A percentile compares a stretch with the other conserved stretches of the same genome.
Conservation (phyloP, 345 rosid genomes). For the Murraya koenigii region DNA sequence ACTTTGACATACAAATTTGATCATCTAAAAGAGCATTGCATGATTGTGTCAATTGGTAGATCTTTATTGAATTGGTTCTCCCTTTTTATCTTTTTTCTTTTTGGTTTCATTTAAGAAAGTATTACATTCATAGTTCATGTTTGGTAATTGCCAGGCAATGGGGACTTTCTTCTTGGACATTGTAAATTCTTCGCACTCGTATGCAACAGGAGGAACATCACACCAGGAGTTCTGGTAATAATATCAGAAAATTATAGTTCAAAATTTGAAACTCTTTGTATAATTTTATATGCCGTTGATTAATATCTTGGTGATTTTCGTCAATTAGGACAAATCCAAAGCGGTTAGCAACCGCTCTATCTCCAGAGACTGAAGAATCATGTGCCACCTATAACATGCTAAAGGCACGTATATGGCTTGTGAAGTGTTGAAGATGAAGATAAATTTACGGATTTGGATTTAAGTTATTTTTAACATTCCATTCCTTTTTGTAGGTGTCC, state of each 20-base stretch:
- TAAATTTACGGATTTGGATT: no score
- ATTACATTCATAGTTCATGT: no score
- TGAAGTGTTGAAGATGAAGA: no score
- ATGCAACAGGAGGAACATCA: slow-evolving; percentile 54
- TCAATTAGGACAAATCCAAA: slow-evolving; percentile 20
- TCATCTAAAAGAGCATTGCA: no score
- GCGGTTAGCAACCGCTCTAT: slow-evolving; percentile 41
- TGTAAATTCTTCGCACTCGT: slow-evolving; percentile 48
- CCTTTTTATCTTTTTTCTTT: no score
- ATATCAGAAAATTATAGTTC: neutral
- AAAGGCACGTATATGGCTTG: neutral
- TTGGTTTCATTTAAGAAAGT: no score
- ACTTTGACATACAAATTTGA: neutral
- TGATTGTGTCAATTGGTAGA: no score
- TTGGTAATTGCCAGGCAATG: slow-evolving; percentile 33
- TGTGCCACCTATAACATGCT: slow-evolving; percentile 59
- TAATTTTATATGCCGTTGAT: neutral
- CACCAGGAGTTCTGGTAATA: slow-evolving; percentile 44
- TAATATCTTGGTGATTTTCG: no score
- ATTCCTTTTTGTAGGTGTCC: slow-evolving; percentile 28
- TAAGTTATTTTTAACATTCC: no score
- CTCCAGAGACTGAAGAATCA: slow-evolving; percentile 47
- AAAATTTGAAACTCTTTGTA: neutral
- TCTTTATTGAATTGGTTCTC: neutral
- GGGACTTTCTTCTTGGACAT: slow-evolving; percentile 49